These are phyloP conservation scores for Heracleum sosnowskyi DNA, from an alignment of 129 eudicot species.

Conservation along the genomic window DNA sequence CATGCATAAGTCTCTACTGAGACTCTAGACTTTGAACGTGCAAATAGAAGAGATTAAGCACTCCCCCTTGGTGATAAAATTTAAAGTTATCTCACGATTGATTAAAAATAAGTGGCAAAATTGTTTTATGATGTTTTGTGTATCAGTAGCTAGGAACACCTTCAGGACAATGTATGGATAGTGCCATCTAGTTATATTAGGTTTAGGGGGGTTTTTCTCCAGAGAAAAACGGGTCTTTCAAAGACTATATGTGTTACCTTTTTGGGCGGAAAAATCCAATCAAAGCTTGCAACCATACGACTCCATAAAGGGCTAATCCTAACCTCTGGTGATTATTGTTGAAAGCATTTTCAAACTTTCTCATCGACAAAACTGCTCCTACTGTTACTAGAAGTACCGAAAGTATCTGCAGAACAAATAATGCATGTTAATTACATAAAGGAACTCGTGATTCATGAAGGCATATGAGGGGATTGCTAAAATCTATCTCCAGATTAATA, in stretches of 20 bases:
- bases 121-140: background rate
- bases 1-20: too few relatives aligned
- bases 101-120: background rate
- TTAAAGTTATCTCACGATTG: background rate
- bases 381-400: slow-evolving; percentile 53
- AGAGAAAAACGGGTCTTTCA: background rate
- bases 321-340: slow-evolving; percentile 70
- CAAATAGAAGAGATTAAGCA: background rate
- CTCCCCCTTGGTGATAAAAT: background rate
- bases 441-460: background rate
- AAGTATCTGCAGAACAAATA: slow-evolving; percentile 37
- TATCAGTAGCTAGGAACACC: background rate
- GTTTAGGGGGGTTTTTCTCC: background rate
- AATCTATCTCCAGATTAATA: background rate
- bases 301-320: slow-evolving; percentile 68
- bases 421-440: background rate
- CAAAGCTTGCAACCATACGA: slow-evolving; percentile 56
- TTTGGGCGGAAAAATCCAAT: slow-evolving; percentile 62
- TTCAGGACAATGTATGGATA: background rate
- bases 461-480: background rate
- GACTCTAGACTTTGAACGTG: background rate
- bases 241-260: background rate
- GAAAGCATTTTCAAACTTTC: slow-evolving; percentile 66
- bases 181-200: background rate
- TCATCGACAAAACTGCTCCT: slow-evolving; percentile 65